Evolutionary conservation across 331 rosid species (phyloP), one percentile per base, ranked within the genome.

Genomic region (Acacia concinna): DNA sequence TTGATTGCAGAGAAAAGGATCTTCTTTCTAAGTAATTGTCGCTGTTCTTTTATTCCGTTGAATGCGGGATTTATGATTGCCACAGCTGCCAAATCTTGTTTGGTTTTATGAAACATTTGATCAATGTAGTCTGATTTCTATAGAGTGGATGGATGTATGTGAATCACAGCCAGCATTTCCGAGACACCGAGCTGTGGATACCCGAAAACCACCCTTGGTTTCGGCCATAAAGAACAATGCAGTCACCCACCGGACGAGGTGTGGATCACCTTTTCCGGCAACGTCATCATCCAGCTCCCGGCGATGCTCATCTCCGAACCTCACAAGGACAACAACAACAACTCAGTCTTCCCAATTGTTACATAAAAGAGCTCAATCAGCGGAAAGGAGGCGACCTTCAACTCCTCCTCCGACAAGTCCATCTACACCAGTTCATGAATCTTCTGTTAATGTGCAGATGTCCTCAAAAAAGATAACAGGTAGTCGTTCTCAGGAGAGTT

Each of bases 131-230:
- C 81, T 91, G 71, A 80, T 86, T 86, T 89, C 85, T 88, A 68
- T 86, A 69, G 97, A 83, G 93, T 90, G 93, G 94, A 96, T 96
- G 99, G 99, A 96, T 88, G 90, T 85, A 81, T 85, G 81, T 83
- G 92, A 89, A 84, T 88, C 93, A 73, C 86, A 75, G 83, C 86
- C 71, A 76, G 91, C 87, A 85, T 87, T 85, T 64, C 78, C 83
- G 87, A 93, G 85, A 92, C 88, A 82, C 25, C 83, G 72, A 70
- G 73, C 89, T 46, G 87, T 74, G 85, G 90, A 75, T 86, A 80
- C 77, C 47, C 81, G 84, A 38, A 90, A 94, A 82, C 79, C 79
- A 60, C 93, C 91, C 74, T 86, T 93, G 97, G 87, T 83, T 80
- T 88, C 90, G 1, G 90, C 97, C 15, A 92, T 85, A 78, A 90